Conservation (phyloP, 2,329 filamentous ascomycete species). For the Harringtonia aguacate region DNA sequence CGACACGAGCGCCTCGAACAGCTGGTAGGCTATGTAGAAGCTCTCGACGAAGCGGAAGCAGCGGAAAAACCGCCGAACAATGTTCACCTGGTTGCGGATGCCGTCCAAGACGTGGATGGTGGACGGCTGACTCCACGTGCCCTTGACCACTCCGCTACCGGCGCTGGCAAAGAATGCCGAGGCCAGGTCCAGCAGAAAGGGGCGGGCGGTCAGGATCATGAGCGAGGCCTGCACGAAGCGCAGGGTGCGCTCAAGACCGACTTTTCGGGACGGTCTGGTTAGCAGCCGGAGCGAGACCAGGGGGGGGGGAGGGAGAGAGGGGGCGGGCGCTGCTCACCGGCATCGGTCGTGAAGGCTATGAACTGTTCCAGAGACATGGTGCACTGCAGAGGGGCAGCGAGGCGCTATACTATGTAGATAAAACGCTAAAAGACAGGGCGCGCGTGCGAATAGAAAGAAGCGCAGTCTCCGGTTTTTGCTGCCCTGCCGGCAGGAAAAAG, state of each 20-base stretch:
- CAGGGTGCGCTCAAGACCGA: slow-evolving; percentile 50
- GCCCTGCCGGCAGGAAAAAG: no score
- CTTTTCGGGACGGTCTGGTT: slow-evolving; percentile 19
- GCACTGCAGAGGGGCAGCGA: neutral
- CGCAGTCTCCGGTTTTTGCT: no score
- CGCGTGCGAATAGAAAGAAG: no score
- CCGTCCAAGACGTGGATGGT: slow-evolving; percentile 15
- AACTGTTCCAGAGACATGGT: slow-evolving; percentile 21
- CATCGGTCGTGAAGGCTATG: slow-evolving; percentile 35
- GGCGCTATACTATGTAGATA: neutral
- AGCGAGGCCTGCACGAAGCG: slow-evolving; percentile 44
- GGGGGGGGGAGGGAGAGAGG: neutral
- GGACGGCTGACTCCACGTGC: slow-evolving; percentile 2
- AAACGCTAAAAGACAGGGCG: neutral
- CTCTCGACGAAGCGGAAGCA: slow-evolving; percentile 57
- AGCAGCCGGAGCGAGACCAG: neutral
- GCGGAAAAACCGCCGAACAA: slow-evolving; percentile 52
- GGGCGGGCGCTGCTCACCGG: slow-evolving; percentile 23
- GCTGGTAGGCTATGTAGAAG: slow-evolving; percentile 38
- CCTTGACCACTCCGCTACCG: neutral
- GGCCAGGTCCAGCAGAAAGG: slow-evolving; percentile 26
- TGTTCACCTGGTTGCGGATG: slow-evolving; percentile 31
- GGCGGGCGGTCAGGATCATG: slow-evolving; percentile 35
- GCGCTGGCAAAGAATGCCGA: neutral
- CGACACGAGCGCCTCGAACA: slow-evolving; percentile 18